Evolutionary conservation across 305 asterid genomes (phyloP).

Genomic region (Striga hermonthica): DNA sequence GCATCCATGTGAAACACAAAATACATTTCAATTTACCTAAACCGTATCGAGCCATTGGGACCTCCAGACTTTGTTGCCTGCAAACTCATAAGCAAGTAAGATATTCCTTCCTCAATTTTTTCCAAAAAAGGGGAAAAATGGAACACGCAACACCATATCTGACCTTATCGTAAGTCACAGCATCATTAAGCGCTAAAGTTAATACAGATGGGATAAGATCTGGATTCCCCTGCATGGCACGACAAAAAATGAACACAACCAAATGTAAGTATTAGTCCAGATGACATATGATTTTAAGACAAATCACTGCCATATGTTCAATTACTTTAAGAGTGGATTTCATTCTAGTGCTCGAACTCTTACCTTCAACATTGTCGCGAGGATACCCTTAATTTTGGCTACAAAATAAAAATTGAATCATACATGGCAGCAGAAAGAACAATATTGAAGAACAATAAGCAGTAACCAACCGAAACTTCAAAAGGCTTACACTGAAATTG

Average conservation of each 20-base stretch:
- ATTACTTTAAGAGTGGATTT: slow-evolving; percentile 7
- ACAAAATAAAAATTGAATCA: slow-evolving; percentile 24
- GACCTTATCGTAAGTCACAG: slow-evolving; percentile 88
- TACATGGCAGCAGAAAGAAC: slow-evolving; percentile 22
- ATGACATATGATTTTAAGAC: slow-evolving; percentile 2
- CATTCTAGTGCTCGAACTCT: slow-evolving; percentile 11
- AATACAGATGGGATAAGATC: slow-evolving; percentile 66
- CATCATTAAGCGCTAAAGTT: slow-evolving; percentile 84
- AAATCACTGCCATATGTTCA: slow-evolving; percentile 23
- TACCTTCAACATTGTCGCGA: slow-evolving; percentile 59
- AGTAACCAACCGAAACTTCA: neutral
- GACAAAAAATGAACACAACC: slow-evolving; percentile 16
- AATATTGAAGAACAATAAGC: neutral
- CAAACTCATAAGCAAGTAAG: slow-evolving; percentile 40
- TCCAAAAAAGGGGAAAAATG: slow-evolving; percentile 13
- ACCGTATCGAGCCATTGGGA: slow-evolving; percentile 89
- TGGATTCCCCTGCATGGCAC: slow-evolving; percentile 52
- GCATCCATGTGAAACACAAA: slow-evolving; percentile 21
- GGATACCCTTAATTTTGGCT: slow-evolving; percentile 66
- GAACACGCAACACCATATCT: slow-evolving; percentile 34
- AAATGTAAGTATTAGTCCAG: slow-evolving; percentile 17
- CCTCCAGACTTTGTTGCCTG: slow-evolving; percentile 97
- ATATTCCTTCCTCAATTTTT: slow-evolving; percentile 25
- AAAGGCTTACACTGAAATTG: slow-evolving; percentile 54
- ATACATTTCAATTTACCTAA: slow-evolving; percentile 56